These are phyloP conservation scores for Phytopythium kandeliae DNA, from an alignment of 352 stramenopile species.

Conservation along the genomic window DNA sequence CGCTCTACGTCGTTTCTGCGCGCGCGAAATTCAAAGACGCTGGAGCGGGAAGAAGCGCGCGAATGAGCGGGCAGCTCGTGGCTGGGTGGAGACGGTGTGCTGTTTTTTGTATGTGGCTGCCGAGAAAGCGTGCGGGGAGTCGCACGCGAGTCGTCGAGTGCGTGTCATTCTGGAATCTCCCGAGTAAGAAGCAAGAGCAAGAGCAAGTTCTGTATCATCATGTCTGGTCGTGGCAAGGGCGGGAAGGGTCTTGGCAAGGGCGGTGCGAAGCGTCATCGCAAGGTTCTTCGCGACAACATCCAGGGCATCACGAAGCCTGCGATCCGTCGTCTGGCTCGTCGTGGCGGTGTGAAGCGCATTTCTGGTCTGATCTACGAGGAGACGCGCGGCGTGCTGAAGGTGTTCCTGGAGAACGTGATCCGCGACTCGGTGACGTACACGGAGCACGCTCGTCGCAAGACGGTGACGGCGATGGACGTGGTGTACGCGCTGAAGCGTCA, in stretches of 20 bases:
- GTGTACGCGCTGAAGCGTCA: conserved; percentile 98
- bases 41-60: neutral
- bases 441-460: conserved; percentile 95
- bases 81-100: neutral
- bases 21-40: conserved; percentile 15
- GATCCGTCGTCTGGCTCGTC: conserved; percentile 97
- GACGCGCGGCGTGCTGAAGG: conserved; percentile 96
- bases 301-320: conserved; percentile 93
- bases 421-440: conserved; percentile 95
- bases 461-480: conserved; percentile 97
- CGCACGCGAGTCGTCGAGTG: too few species aligned
- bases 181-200: conserved; percentile 21
- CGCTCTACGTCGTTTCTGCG: neutral
- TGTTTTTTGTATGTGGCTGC: neutral
- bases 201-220: conserved; percentile 34
- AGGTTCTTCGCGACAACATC: conserved; percentile 90
- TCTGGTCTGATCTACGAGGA: conserved; percentile 98
- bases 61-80: neutral
- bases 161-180: conserved; percentile 64
- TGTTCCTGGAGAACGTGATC: conserved; percentile 99
- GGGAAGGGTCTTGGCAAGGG: conserved; percentile 82
- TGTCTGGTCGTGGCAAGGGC: conserved; percentile 83
- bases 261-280: conserved; percentile 83
- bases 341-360: conserved; percentile 98
- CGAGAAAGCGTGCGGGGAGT: neutral